Evolutionary conservation across 129 eudicot genomes (phyloP).

Genomic region (Heracleum sosnowskyi): DNA sequence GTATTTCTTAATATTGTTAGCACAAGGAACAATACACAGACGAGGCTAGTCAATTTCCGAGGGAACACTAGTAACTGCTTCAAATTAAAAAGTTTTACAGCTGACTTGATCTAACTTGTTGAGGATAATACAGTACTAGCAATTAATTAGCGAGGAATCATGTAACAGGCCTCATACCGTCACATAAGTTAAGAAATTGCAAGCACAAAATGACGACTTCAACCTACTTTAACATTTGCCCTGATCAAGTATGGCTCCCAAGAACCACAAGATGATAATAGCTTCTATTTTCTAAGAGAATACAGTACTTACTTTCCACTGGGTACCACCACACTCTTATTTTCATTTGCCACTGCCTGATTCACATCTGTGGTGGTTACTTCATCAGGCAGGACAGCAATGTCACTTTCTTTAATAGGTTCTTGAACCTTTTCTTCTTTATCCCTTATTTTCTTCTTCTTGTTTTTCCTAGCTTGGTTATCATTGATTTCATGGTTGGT

Average conservation of each 20-base stretch:
- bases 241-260: background rate
- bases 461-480: slow-evolving; percentile 52
- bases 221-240: background rate
- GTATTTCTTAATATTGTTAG: background rate
- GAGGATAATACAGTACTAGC: background rate
- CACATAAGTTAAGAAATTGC: background rate
- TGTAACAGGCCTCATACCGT: background rate
- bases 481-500: slow-evolving; percentile 20
- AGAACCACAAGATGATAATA: background rate
- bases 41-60: background rate
- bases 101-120: background rate
- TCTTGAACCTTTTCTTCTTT: slow-evolving; percentile 21
- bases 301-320: slow-evolving; percentile 35
- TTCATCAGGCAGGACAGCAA: slow-evolving; percentile 11
- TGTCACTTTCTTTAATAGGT: slow-evolving; percentile 19
- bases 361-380: slow-evolving; percentile 3
- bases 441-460: slow-evolving; percentile 47
- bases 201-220: background rate
- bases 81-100: background rate
- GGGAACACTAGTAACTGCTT: background rate
- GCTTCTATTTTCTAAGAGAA: background rate
- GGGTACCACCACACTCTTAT: slow-evolving; percentile 24
- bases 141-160: background rate
- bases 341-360: slow-evolving; percentile 4
- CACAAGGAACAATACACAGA: background rate